Conservation (phyloP, 371 early-diverging fungal genomes). For the Gilbertella persicaria region DNA sequence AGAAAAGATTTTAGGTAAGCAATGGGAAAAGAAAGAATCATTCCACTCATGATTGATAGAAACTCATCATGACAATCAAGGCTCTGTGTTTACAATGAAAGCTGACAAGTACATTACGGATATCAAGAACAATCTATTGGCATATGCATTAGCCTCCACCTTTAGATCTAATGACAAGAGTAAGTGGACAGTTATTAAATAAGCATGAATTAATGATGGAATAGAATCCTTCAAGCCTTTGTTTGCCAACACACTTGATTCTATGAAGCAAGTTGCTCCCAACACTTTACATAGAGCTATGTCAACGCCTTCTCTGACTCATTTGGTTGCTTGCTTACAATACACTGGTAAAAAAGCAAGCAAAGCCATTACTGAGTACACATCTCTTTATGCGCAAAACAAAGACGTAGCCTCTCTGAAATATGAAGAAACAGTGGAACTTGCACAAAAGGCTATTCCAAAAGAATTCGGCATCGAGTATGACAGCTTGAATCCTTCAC, state of each 20-base stretch:
- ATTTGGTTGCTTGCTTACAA: conserved; percentile 26
- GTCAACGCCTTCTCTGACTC: conserved; percentile 29
- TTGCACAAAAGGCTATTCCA: conserved; percentile 34
- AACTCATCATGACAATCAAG: neutral
- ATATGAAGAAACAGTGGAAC: conserved; percentile 35
- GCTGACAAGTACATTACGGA: conserved; percentile 17
- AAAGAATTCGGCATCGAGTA: conserved; percentile 26
- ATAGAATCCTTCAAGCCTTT: conserved; percentile 10
- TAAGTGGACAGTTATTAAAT: conserved; percentile 2
- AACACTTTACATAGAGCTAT: conserved; percentile 9
- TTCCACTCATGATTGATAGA: neutral
- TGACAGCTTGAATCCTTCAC: conserved; percentile 32
- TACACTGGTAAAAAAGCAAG: conserved; percentile 20
- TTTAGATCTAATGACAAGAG: conserved; percentile 32
- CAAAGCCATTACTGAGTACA: conserved; percentile 16
- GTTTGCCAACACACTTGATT: conserved; percentile 17
- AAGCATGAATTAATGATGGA: neutral
- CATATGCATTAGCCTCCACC: conserved; percentile 44
- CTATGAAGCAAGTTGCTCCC: conserved; percentile 7
- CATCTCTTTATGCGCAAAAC: conserved; percentile 23
- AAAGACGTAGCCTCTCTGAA: conserved; percentile 30
- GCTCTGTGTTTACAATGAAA: conserved; percentile 2
- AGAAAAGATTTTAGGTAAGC: conserved; percentile 13
- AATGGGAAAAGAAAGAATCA: neutral
- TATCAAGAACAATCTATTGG: conserved; percentile 37